A percentile compares a stretch with the other conserved stretches of the same genome.
These are phyloP conservation scores for Sporisorium reilianum DNA, from an alignment of 1,284 basidiomycete species.

Conservation along the genomic window DNA sequence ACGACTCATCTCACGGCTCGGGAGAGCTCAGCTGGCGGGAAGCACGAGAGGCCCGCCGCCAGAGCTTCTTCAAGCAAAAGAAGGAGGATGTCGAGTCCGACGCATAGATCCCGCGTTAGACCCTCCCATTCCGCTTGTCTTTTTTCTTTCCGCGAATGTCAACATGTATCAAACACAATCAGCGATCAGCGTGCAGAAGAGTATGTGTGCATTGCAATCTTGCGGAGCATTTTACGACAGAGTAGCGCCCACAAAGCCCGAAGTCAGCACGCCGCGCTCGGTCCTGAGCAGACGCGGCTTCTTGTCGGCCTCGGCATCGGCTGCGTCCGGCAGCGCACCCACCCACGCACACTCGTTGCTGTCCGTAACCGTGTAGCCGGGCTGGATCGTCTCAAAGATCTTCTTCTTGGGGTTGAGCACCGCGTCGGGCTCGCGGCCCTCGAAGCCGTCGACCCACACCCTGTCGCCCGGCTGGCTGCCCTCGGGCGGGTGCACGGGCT, in stretches of 20 bases:
- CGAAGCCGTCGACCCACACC: conserved; percentile 67
- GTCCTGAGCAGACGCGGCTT: conserved; percentile 60
- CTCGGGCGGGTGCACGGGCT: conserved; percentile 65
- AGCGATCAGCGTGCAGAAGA: neutral
- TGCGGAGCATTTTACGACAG: conserved; percentile 45
- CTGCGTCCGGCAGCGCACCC: conserved; percentile 57
- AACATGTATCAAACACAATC: neutral
- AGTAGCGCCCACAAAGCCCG: conserved; percentile 62
- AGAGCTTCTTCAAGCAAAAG: conserved; percentile 71
- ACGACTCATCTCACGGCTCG: conserved; percentile 63
- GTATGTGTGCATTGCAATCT: conserved; percentile 8
- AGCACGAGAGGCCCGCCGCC: conserved; percentile 70
- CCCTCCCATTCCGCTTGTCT: conserved; percentile 1
- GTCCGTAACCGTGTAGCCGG: conserved; percentile 62
- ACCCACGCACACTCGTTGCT: conserved; percentile 62
- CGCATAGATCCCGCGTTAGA: conserved; percentile 31
- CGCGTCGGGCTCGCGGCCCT: conserved; percentile 62
- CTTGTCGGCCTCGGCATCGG: conserved; percentile 63
- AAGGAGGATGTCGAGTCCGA: conserved; percentile 53
- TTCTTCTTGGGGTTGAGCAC: conserved; percentile 69
- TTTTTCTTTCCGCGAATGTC: conserved; percentile 2
- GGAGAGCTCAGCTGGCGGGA: conserved; percentile 69
- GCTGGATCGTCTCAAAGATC: conserved; percentile 69
- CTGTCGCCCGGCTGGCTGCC: conserved; percentile 63
- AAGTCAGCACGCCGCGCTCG: conserved; percentile 56